A percentile compares a stretch with the other conserved stretches of the same genome.
These are phyloP conservation scores for Auricularia heimuer DNA, from an alignment of 768 basidiomycete species.

Conservation along the genomic window DNA sequence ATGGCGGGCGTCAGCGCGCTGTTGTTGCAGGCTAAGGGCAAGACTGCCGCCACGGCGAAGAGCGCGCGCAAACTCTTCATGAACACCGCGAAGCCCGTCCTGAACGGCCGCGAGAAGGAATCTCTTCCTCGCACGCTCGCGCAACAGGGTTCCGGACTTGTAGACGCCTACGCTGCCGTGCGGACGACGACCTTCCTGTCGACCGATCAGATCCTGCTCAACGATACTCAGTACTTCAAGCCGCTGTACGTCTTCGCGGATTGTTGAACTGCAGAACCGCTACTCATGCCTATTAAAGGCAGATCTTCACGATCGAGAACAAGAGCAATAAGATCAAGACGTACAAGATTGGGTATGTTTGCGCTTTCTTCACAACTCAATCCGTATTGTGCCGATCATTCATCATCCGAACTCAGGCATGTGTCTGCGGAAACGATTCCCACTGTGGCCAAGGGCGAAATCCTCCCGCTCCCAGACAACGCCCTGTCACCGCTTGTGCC, in stretches of 20 bases:
- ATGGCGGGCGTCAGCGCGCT: slow-evolving; percentile 36
- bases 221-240: slow-evolving; percentile 51
- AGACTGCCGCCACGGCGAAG: slow-evolving; percentile 19
- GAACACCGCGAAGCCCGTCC: slow-evolving; percentile 36
- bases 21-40: slow-evolving; percentile 33
- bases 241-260: slow-evolving; percentile 4
- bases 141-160: slow-evolving; percentile 45
- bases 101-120: slow-evolving; percentile 37
- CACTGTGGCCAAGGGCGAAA: slow-evolving; percentile 21
- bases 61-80: slow-evolving; percentile 35
- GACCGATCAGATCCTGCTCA: slow-evolving; percentile 47
- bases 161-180: slow-evolving; percentile 50
- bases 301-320: slow-evolving; percentile 30
- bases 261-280: background rate
- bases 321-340: slow-evolving; percentile 32
- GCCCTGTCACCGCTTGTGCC: slow-evolving; percentile 31
- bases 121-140: slow-evolving; percentile 42
- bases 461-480: background rate
- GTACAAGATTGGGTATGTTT: slow-evolving; percentile 34
- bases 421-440: slow-evolving; percentile 46
- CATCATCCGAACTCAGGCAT: slow-evolving; percentile 30
- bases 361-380: background rate
- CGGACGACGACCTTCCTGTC: slow-evolving; percentile 41
- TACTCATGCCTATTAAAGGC: background rate
- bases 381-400: background rate